Evolutionary conservation across 441 rosid species (phyloP), one percentile per base, ranked within the genome.

Genomic region (Gossypium lobatum): DNA sequence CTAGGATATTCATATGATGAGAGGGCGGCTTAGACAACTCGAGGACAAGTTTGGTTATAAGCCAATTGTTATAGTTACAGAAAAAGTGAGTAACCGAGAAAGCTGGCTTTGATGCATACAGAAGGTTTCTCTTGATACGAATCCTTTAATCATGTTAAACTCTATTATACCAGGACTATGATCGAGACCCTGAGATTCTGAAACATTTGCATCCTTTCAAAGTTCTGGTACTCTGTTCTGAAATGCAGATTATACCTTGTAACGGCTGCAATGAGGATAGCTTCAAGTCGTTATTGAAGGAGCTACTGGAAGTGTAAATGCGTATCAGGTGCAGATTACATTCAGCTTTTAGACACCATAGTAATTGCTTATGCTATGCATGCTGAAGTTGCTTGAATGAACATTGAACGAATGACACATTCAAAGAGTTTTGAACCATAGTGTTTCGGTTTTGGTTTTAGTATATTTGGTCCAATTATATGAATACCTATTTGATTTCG

Each of bases 101-200:
- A 45, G 21, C 5, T 64, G 54, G 45, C 65, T 52, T 65, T 46
- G 13, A 58, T 73, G 9, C 55, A 6, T 67, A 21, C 28, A 52
- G 14, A 21, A 52, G 39, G 21, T 21, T 54, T 61, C 37, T 48
- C 53, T 71, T 58, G 4, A 50, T 68, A 52, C 52, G 61, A 16
- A 50, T 26, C 23, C 53, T 53, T 71, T 46, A 7, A 53, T 13
- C 7, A 23, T 52, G 72, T 66, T 70, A 42, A 2, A 74, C 10
- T 25, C 17, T 62, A 48, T 62, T 52, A 57, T 70, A 21, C 21
- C 79, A 91, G 98, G 98, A 93, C 80, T 91, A 84, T 70, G 89
- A 88, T 77, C 86, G 98, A 66, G 95, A 90, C 68, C 89, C 88
- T 9, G 85, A 82, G 74, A 82, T 89, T 71, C 81, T 91, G 66